Evolutionary conservation across 2,329 filamentous ascomycete genomes (phyloP), one percentile per base, ranked within the genome.

Genomic region (Grosmannia huntii): DNA sequence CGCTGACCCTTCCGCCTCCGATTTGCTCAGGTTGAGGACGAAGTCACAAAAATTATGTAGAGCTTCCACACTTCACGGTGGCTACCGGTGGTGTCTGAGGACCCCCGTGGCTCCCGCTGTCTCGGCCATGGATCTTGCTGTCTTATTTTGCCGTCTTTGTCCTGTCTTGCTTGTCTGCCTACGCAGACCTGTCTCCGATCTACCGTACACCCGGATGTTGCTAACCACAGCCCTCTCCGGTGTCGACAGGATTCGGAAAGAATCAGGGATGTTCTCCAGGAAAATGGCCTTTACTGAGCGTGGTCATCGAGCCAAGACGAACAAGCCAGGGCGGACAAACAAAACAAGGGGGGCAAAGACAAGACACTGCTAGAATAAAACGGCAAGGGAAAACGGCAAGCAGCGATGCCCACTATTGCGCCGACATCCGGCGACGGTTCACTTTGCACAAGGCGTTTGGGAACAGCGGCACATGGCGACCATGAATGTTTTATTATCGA

Each of bases 41-140:
- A 91, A 75, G 84, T 91, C 72, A 90, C 87, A 67, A 92, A 89
- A 76, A 89, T 95, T 75, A 90, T 91, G 86, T 91, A 53, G 33
- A 36, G 11, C 1, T n/a, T 31, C 49, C 12, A n/a, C n/a, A 19
- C 9, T 23, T 19, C 2, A 21, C 27, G 25, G 21, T 16, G 44
- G 48, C 38, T 56, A 33, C 55, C n/a, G 16, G 36, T 51, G 55
- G 46, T 56, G 10, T 33, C 9, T n/a, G 14, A 5, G 7, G 12
- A 12, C 31, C n/a, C 33, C 11, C 11, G 33, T 53, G 36, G 28
- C 49, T 53, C 27, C 25, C 44, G 36, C 28, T 50, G 33, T 19
- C 19, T 49, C 16, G 3, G 31, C 10, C 50, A 27, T 60, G 31
- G 36, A 21, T 53, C 23, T 50, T 55, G 44, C 50, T 57, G 49